Base-by-base conservation (phyloP, 257 asterid species). In the Datura wrightii region DNA sequence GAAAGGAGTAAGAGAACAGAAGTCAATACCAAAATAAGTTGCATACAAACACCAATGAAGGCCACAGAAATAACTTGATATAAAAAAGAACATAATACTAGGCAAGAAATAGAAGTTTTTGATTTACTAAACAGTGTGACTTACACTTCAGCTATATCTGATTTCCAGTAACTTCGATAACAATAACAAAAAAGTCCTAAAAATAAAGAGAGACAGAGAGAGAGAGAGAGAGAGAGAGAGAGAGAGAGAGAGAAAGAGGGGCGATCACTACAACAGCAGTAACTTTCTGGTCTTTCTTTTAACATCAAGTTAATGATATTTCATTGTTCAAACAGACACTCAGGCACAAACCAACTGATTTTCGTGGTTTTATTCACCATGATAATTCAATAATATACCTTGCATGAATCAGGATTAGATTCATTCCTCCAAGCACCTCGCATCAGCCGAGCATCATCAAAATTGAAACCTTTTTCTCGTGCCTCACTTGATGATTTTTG, bases 391-490 rank as follows among this genome's bases (percentile, higher is more conserved):
- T 80, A 63, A 82, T 90, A 85, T 89, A 97, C 99, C 93, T 91
- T 94, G 95, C 99, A 97, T 84, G 92, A 82, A 86, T 97, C 99
- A 42, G 99, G 94, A 90, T 97, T 92, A 82, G 98, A 94, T 89
- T 94, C 99, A 86, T 92, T 97, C 87, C 93, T 90, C 99, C 99
- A 97, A 86, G 97, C 98, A 89, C 99, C 99, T 82, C 90, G 91
- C 98, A 97, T 91, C 84, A 97, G 92, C 85, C 99, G 91, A 82
- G 91, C 82, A 91, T 97, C 99, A 69, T 92, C 94, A 89, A 97
- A 97, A 89, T 97, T 97, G 91, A 97, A 97, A 85, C 99, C 99
- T 90, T 91, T 97, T 80, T 97, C 99, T 65, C 92, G 97, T 66
- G 85, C 93, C 84, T 86, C 78, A 46, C 86, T 86, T 60, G 97